A percentile compares a stretch with the other conserved stretches of the same genome.
Conservation (phyloP, 768 basidiomycete species). For the Russula sp. region DNA sequence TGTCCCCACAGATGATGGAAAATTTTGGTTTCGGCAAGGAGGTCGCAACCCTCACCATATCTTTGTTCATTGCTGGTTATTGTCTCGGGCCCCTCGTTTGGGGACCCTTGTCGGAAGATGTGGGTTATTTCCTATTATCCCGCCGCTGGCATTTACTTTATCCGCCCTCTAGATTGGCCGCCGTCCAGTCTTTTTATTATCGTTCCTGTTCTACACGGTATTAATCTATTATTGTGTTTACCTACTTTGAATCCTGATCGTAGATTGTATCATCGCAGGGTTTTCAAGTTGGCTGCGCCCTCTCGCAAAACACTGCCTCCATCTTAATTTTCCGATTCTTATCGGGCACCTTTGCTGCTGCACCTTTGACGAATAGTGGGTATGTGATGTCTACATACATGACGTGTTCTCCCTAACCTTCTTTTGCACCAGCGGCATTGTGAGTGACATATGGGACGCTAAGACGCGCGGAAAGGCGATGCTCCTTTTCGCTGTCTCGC, state of each 20-base stretch:
- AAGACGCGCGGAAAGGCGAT: slow-evolving; percentile 56
- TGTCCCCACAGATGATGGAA: slow-evolving; percentile 37
- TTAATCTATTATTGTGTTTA: slow-evolving; percentile 9
- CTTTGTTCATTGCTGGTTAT: slow-evolving; percentile 64
- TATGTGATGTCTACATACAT: slow-evolving; percentile 25
- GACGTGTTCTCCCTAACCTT: not conserved
- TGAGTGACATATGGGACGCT: slow-evolving; percentile 58
- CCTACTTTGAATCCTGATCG: not conserved
- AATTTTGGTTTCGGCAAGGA: slow-evolving; percentile 45
- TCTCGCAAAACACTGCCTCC: slow-evolving; percentile 52
- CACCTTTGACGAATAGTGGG: slow-evolving; percentile 66
- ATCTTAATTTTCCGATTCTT: slow-evolving; percentile 66
- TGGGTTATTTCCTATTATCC: slow-evolving; percentile 20
- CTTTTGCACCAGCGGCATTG: slow-evolving; percentile 35
- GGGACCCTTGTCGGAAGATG: slow-evolving; percentile 30
- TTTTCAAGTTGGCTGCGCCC: slow-evolving; percentile 58
- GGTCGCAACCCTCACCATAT: slow-evolving; percentile 47
- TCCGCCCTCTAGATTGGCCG: slow-evolving; percentile 35
- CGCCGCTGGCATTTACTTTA: not conserved
- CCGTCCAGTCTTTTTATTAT: slow-evolving; percentile 47
- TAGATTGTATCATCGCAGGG: slow-evolving; percentile 28
- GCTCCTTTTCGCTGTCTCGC: slow-evolving; percentile 54
- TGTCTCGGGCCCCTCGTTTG: slow-evolving; percentile 32
- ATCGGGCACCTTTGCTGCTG: slow-evolving; percentile 61
- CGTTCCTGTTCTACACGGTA: slow-evolving; percentile 51